These are phyloP conservation scores for Aspergillus campestris DNA, from an alignment of 495 filamentous ascomycete genomes.

Conservation along the genomic window DNA sequence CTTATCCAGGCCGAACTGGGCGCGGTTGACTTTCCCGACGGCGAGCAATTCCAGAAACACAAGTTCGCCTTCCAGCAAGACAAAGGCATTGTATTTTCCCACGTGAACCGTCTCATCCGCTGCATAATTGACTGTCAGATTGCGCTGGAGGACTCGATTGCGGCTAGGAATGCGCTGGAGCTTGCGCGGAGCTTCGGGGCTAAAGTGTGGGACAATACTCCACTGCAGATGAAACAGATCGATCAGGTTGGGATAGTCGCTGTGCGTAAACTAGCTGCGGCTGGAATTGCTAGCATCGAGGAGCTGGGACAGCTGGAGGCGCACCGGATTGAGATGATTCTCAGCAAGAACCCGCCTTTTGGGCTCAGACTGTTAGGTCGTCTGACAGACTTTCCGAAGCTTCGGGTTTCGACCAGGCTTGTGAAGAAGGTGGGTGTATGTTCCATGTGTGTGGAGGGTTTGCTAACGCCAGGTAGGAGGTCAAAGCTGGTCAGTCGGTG, in stretches of 20 bases:
- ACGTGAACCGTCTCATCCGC: constrained; percentile 64
- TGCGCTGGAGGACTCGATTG: constrained; percentile 54
- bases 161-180: constrained; percentile 64
- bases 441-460: not conserved
- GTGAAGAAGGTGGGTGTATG: constrained; percentile 35
- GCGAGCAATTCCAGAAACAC: constrained; percentile 52
- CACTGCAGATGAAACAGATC: constrained; percentile 80
- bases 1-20: constrained; percentile 78
- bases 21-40: constrained; percentile 58
- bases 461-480: constrained; percentile 22
- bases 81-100: constrained; percentile 62
- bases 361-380: constrained; percentile 58
- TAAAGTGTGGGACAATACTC: constrained; percentile 78
- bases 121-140: constrained; percentile 84
- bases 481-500: constrained; percentile 35
- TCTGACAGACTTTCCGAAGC: constrained; percentile 65
- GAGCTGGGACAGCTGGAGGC: constrained; percentile 59
- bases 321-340: constrained; percentile 63
- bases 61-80: constrained; percentile 59
- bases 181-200: constrained; percentile 70
- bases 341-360: constrained; percentile 77
- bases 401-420: constrained; percentile 51
- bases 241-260: constrained; percentile 70
- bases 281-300: constrained; percentile 63
- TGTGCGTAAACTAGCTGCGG: constrained; percentile 66